A percentile compares a stretch with the other conserved stretches of the same genome.
These are phyloP conservation scores for Globisporangium acanthophoron DNA, from an alignment of 352 stramenopile species.

Conservation along the genomic window DNA sequence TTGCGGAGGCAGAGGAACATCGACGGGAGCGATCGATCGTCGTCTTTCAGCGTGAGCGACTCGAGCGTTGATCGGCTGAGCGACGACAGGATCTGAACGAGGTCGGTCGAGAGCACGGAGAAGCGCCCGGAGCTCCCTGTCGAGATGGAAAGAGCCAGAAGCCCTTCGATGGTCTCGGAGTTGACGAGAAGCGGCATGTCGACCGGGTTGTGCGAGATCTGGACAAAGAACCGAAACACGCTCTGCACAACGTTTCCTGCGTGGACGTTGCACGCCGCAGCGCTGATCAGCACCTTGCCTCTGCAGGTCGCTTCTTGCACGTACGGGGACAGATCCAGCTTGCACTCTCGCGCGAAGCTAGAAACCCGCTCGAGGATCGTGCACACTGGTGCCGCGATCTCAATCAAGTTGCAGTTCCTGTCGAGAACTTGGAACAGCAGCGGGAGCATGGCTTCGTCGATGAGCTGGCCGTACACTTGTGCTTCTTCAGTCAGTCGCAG, in stretches of 20 bases:
- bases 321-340: conserved; percentile 50
- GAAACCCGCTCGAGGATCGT: conserved; percentile 70
- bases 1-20: conserved; percentile 63
- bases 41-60: conserved; percentile 32
- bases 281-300: conserved; percentile 35
- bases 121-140: conserved; percentile 22
- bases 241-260: conserved; percentile 24
- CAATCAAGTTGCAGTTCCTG: conserved; percentile 39
- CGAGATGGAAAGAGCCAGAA: conserved; percentile 52
- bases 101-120: conserved; percentile 24
- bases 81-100: conserved; percentile 40
- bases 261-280: conserved; percentile 26
- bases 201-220: conserved; percentile 37
- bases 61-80: conserved; percentile 40
- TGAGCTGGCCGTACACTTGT: conserved; percentile 45
- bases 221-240: conserved; percentile 59
- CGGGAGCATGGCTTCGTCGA: conserved; percentile 44
- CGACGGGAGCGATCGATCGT: conserved; percentile 46
- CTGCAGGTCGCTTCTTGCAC: conserved; percentile 25
- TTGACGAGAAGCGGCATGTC: conserved; percentile 50
- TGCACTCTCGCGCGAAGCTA: conserved; percentile 46
- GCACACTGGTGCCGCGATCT: conserved; percentile 43
- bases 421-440: conserved; percentile 54
- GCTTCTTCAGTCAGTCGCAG: conserved; percentile 27
- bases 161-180: conserved; percentile 42